Evolutionary conservation across 129 eudicot species (phyloP).

Genomic region (Flaveria bidentis): DNA sequence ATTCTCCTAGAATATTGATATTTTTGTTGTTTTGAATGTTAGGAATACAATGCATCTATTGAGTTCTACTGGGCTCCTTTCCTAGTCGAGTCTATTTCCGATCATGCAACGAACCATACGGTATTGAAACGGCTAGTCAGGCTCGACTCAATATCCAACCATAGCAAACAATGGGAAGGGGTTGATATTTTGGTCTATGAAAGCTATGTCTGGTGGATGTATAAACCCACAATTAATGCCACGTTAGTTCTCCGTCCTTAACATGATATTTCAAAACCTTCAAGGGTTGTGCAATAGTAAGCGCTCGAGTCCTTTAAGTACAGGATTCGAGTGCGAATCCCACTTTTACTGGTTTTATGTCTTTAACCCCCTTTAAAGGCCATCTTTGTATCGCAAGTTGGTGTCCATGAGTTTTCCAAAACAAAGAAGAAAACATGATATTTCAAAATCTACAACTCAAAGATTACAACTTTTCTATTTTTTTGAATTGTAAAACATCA

Average conservation of each 20-base stretch:
- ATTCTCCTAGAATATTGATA: neutral
- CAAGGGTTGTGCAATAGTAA: neutral
- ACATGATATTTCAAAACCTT: neutral
- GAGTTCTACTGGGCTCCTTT: constrained; percentile 99
- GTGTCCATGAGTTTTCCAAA: no score
- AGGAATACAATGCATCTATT: constrained; percentile 90
- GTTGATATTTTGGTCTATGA: constrained; percentile 76
- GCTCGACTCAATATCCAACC: constrained; percentile 74
- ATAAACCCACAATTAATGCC: constrained; percentile 80
- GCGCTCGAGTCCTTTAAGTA: neutral
- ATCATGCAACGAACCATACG: constrained; percentile 86
- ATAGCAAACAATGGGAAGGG: constrained; percentile 82
- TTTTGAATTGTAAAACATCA: no score
- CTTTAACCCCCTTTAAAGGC: no score
- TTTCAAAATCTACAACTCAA: no score
- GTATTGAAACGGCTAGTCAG: constrained; percentile 68
- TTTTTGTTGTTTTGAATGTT: constrained; percentile 7
- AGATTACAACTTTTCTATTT: no score
- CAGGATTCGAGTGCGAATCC: no score
- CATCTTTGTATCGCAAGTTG: no score
- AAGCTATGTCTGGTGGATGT: constrained; percentile 99
- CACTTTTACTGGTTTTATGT: no score
- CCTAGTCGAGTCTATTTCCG: constrained; percentile 86
- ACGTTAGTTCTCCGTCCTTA: constrained; percentile 48
- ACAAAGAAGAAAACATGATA: no score